A percentile compares a stretch with the other conserved stretches of the same genome.
Evolutionary conservation across 805 yeast species (phyloP).

Genomic region (Scheffersomyces stipitis): DNA sequence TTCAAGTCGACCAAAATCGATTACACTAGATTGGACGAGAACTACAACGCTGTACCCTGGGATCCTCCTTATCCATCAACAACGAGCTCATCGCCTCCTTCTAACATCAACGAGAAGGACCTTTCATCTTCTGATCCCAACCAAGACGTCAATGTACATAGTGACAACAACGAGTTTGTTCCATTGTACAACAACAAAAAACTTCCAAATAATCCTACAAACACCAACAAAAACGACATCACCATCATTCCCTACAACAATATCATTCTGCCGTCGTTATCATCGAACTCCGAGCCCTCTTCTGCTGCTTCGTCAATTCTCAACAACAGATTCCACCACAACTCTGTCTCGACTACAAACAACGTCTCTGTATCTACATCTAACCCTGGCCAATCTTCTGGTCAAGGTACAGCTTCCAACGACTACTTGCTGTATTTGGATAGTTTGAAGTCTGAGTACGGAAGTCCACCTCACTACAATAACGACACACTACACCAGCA

Average conservation of each 20-base stretch:
- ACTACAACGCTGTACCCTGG: slow-evolving; percentile 1
- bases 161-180: slow-evolving; percentile 2
- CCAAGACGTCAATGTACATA: background rate
- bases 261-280: slow-evolving; percentile 9
- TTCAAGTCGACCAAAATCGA: slow-evolving; percentile 44
- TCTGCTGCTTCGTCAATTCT: background rate
- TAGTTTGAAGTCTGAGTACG: slow-evolving; percentile 6
- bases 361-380: slow-evolving; percentile 1
- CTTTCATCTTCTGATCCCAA: slow-evolving; percentile 3
- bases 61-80: background rate
- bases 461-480: background rate
- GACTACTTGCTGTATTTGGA: slow-evolving; percentile 21
- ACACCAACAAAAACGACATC: slow-evolving; percentile 1
- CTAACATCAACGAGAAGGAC: slow-evolving; percentile 10
- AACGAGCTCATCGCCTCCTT: slow-evolving; percentile 13
- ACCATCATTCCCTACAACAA: slow-evolving; percentile 7
- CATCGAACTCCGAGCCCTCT: slow-evolving; percentile 12
- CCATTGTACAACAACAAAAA: slow-evolving; percentile 2
- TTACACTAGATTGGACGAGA: slow-evolving; percentile 14
- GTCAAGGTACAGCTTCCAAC: no score
- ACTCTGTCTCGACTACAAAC: background rate
- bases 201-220: background rate
- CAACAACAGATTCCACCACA: background rate
- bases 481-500: background rate
- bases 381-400: no score